Conservation (phyloP, 352 stramenopile genomes). For the Peronosclerospora sorghi region DNA sequence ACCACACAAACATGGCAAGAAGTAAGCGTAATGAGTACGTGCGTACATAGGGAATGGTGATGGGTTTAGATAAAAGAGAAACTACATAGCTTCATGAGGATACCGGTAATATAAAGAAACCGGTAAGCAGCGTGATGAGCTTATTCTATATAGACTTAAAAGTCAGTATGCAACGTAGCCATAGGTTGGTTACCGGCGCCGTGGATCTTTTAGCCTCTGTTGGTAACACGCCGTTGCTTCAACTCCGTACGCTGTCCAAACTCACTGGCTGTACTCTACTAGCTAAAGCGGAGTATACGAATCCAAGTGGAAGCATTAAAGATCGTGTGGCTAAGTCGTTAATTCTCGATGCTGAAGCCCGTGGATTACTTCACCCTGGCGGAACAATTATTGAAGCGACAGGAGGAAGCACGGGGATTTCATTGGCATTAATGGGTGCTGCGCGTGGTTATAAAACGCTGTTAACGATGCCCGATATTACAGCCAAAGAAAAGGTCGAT, state of each 20-base stretch:
- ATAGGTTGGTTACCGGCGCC: conserved; percentile 6
- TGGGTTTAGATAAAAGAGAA: too few relatives aligned
- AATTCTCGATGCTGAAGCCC: conserved; percentile 83
- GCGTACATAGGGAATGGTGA: too few relatives aligned
- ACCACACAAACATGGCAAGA: conserved; percentile 25
- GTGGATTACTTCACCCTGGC: conserved; percentile 61
- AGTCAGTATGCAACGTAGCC: too few relatives aligned
- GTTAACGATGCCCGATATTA: conserved; percentile 64
- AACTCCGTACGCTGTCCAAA: conserved; percentile 50
- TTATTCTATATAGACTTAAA: too few relatives aligned
- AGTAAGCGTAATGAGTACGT: conserved; percentile 13
- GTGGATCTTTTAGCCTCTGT: conserved; percentile 60
- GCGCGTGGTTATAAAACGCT: conserved; percentile 75
- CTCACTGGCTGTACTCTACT: conserved; percentile 66
- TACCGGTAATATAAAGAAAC: too few relatives aligned
- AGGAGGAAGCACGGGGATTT: conserved; percentile 87
- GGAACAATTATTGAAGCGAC: conserved; percentile 71
- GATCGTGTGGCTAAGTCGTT: conserved; percentile 88
- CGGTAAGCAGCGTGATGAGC: too few relatives aligned
- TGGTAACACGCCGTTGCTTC: conserved; percentile 62
- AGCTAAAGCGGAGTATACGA: conserved; percentile 76
- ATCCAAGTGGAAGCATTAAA: conserved; percentile 90
- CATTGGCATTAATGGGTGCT: conserved; percentile 79
- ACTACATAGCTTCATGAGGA: too few relatives aligned
- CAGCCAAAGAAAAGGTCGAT: conserved; percentile 62